Evolutionary conservation across 164 flowering plant species (phyloP), one percentile per base, ranked within the genome.

Genomic region (Liriodendron chinense): DNA sequence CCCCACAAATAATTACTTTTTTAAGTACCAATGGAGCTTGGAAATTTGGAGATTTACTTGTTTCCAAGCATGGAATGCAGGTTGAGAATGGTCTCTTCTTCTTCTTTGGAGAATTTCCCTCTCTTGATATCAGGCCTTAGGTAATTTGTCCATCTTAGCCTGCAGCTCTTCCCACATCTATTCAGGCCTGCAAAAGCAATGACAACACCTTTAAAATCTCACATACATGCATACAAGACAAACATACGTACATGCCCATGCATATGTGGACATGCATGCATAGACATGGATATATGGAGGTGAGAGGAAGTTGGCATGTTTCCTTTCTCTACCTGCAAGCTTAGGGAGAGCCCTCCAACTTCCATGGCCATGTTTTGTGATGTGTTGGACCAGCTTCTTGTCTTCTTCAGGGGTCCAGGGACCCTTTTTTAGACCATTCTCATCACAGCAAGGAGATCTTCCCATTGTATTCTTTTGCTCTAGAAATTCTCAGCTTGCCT

Each of bases 81-180:
- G 80, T 89, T 85, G 12, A 90, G 88, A 76, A 90, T 90, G 28
- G 90, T 87, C 65, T 87, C 86, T 66, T 90, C 92, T 82, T 90
- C 94, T 2, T 89, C 90, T 75, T 80, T 76, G 59, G 92, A 85
- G 74, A 86, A 87, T 49, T 83, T 88, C 1, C 93, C 93, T 77
- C 93, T 86, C 84, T 90, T 90, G 66, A 90, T 90, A 70, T 90
- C 93, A 74, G 93, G 93, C 68, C 88, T 86, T 66, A 90, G 75
- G 81, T 90, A 90, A 72, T 90, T 90, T 16, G 90, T 86, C 93
- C 93, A 90, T 76, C 93, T 84, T 50, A 90, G 65, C 72, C 93
- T 87, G 72, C 93, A 90, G 74, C 93, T 90, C 83, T 90, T 90
- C 22, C 91, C 91, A 82, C 93, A 90, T 81, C 91, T 84, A 63